These are phyloP conservation scores for Hypholoma sublateritium DNA, from an alignment of 768 basidiomycete species.

Conservation along the genomic window DNA sequence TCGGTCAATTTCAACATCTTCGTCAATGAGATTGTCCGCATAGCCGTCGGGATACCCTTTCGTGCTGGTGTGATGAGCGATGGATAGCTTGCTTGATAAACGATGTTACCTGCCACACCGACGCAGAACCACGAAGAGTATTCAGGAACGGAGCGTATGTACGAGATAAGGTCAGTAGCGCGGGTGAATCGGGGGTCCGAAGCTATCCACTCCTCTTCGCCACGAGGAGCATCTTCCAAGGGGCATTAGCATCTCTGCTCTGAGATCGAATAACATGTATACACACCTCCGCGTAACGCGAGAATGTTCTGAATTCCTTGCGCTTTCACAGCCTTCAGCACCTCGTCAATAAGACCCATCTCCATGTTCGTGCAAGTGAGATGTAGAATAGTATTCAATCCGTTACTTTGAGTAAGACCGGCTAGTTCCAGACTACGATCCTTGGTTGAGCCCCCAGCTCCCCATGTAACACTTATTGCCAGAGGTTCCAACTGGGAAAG, in stretches of 20 bases:
- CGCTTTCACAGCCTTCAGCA: conserved; percentile 80
- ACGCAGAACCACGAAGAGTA: conserved; percentile 87
- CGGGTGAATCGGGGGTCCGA: conserved; percentile 81
- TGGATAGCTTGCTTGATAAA: neutral
- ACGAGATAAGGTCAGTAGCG: conserved; percentile 87
- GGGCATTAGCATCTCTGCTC: neutral
- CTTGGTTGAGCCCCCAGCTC: conserved; percentile 91
- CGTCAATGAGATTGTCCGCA: conserved; percentile 55
- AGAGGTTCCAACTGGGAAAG: conserved; percentile 76
- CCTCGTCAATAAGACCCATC: conserved; percentile 80
- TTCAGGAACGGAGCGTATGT: conserved; percentile 77
- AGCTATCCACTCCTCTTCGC: conserved; percentile 91
- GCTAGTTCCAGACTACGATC: conserved; percentile 89
- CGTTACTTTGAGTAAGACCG: conserved; percentile 65
- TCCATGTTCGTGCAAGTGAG: conserved; percentile 98
- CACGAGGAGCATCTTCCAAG: conserved; percentile 81
- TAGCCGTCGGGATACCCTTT: conserved; percentile 92
- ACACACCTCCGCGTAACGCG: conserved; percentile 85
- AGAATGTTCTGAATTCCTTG: conserved; percentile 87
- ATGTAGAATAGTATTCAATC: conserved; percentile 90
- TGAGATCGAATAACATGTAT: neutral
- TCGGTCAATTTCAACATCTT: conserved; percentile 63
- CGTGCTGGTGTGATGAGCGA: neutral
- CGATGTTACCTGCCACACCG: conserved; percentile 79
- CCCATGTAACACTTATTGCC: conserved; percentile 95